Base-by-base conservation (phyloP, 1,284 basidiomycete genomes). In the Peniophora sp. region DNA sequence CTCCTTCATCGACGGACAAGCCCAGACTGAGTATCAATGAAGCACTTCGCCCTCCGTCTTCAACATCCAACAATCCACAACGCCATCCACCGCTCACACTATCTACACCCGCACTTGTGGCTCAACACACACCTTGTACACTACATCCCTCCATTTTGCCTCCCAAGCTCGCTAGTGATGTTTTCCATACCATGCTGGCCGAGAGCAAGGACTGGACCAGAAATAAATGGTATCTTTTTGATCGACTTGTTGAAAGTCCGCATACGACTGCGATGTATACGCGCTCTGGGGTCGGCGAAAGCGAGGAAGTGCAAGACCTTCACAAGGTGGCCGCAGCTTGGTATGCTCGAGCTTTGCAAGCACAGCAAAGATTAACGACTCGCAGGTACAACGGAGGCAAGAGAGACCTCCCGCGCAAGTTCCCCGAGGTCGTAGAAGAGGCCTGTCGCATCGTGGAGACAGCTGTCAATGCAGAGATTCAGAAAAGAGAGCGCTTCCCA, bases 141-240 rank as follows among this genome's bases (percentile, higher is more conserved):
- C 65, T 87, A 36, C 83, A 90, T 62, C 65, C 70, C 17, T 83
- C 83, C 23, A 63, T 85, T 25, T 72, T 91, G 3, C 85, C 88
- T 5, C 74, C 78, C 3, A 81, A 88, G 47, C 73, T 90, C 12
- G 87, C 88, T 0, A 86, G 78, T 58, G 71, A 72, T 47, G 66
- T 90, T 23, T 90, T 87, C 61, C 80, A 89, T 56, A 72, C 72
- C 0, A 83, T 89, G 83, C 52, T 83, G 9, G 72, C 79, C 48
- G 67, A 72, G n/a, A 81, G 86, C 22, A 70, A 65, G 47, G 62
- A 65, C 6, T 92, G 90, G 90, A 69, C 77, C 50, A 69, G 79
- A 43, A 91, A 89, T 58, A 86, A 83, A 60, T 93, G 89, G 90
- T 91, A 82, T 80, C 70, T 93, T 10, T 85, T 88, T 63, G 88